Base-by-base conservation (phyloP, 768 basidiomycete genomes). In the Mycena kentingensis region DNA sequence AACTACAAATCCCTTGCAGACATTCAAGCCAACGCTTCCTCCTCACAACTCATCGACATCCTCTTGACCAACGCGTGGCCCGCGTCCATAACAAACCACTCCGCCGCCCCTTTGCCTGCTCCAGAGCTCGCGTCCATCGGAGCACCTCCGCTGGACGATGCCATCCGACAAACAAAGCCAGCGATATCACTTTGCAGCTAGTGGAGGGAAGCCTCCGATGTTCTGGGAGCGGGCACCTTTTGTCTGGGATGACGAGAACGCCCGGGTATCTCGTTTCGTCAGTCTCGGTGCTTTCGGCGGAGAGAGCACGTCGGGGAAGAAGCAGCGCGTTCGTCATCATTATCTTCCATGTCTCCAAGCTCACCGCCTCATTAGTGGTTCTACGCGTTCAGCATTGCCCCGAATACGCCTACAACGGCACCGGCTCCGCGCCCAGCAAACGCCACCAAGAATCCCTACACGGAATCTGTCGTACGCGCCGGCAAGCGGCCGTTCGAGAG, bases 181-280 rank as follows among this genome's bases (percentile, higher is more conserved):
- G 2, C 81, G 90, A 44, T 99, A 99, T 72, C 85, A 95, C 62
- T 91, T 98, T 64, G 81, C 88, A 19, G 79, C 81, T 43, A 76
- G 77, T 8, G 83, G 81, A 13, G 83, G 84, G 0, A 70, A 76
- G n/a, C 79, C 81, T 13, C 78, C 88, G 0, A 79, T 78, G 47
- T 99, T 97, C 67, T 98, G 95, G 94, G 97, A 99, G 67, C 76
- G 95, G 46, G 94, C 98, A 53, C 95, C 97, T 1, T 96, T 87
- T 65, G 67, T 80, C 4, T 98, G 94, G 94, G 81, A 83, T 36
- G 85, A 85, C 29, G 84, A 87, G 46, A 73, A 73, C 24, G 79
- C 76, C 18, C 80, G 91, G 27, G 72, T 88, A 34, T 83, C 87
- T 26, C 77, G 93, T 32, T 95, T 96, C 57, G 79, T 99, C 37